Evolutionary conservation across 75 land plant genomes (phyloP).

Genomic region (Isoetes taiwanensis): DNA sequence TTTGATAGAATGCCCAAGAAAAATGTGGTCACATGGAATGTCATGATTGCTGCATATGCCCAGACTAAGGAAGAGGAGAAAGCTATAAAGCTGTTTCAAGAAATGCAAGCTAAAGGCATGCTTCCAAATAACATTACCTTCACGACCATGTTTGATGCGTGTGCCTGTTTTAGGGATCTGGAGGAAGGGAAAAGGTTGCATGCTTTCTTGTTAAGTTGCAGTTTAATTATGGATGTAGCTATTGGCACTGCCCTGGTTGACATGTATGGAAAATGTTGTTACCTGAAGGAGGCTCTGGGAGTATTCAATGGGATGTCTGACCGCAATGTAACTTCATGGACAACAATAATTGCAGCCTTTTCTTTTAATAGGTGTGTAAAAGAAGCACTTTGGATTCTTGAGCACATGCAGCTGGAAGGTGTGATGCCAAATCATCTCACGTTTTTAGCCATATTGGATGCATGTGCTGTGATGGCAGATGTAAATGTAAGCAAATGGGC

Average conservation of each 20-base stretch:
- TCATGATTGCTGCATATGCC: too few relatives aligned
- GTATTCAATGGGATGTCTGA: constrained; percentile 26
- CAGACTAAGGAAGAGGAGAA: too few relatives aligned
- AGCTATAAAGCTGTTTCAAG: too few relatives aligned
- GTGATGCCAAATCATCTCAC: constrained; percentile 4
- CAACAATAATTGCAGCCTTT: constrained; percentile 23
- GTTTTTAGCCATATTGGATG: constrained; percentile 2
- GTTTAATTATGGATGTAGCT: constrained; percentile 21
- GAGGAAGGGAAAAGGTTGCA: constrained; percentile 28
- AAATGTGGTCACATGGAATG: too few relatives aligned
- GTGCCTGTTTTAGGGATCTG: too few relatives aligned
- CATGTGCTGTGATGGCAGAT: too few relatives aligned
- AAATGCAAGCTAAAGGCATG: too few relatives aligned
- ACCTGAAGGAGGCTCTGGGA: constrained; percentile 24
- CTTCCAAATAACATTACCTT: too few relatives aligned
- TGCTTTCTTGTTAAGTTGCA: constrained; percentile 15
- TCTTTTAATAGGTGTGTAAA: too few relatives aligned
- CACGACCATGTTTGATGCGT: too few relatives aligned
- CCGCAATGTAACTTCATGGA: constrained; percentile 29
- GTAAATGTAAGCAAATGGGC: constrained; percentile 18
- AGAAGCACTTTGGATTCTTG: too few relatives aligned
- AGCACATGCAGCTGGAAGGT: constrained; percentile 3
- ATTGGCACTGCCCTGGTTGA: constrained; percentile 15
- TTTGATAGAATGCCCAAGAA: too few relatives aligned
- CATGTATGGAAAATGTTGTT: constrained; percentile 16